phyloP scores from a whole-genome alignment of 2,329 filamentous ascomycete genomes.

The Diplodia intermedia region DNA sequence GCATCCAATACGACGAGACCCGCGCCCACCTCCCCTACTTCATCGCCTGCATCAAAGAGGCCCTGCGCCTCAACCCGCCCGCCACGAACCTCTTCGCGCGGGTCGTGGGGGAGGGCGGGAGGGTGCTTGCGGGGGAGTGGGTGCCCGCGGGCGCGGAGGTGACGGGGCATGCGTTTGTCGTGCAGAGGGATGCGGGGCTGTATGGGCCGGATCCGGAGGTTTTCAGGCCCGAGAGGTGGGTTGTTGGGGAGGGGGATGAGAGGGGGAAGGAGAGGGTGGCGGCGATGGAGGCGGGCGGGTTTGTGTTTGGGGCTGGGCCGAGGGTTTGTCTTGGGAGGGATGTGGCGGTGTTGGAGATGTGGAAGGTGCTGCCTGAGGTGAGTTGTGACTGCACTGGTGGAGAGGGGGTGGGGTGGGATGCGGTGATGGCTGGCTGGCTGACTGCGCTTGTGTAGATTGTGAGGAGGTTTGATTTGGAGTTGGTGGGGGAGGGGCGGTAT shows the following conservation, averaged over 20 bases:
- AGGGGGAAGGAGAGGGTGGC: background rate
- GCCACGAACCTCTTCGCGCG: constrained; percentile 61
- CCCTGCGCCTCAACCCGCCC: constrained; percentile 58
- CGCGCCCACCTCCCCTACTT: constrained; percentile 51
- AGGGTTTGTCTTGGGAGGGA: constrained; percentile 45
- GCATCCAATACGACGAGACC: constrained; percentile 42
- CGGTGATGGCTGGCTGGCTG: background rate
- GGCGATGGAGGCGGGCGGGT: constrained; percentile 42
- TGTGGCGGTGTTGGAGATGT: constrained; percentile 43
- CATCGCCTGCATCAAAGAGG: constrained; percentile 59
- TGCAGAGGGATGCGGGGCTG: constrained; percentile 54
- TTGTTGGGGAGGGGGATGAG: constrained; percentile 8
- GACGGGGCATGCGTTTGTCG: constrained; percentile 56
- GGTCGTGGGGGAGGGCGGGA: constrained; percentile 43
- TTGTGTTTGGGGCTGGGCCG: constrained; percentile 42
- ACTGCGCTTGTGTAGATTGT: constrained; percentile 37
- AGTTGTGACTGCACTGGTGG: constrained; percentile 29
- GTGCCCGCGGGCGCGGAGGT: constrained; percentile 51
- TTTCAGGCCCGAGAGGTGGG: constrained; percentile 53
- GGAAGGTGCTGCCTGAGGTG: constrained; percentile 46
- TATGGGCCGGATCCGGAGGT: constrained; percentile 49
- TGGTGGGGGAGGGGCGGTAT: constrained; percentile 39
- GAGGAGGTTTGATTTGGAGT: constrained; percentile 41
- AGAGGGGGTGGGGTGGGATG: background rate
- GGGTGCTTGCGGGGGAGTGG: constrained; percentile 46